Conservation (phyloP, 805 yeast genomes). For the Lipomyces spencermartinsiae region DNA sequence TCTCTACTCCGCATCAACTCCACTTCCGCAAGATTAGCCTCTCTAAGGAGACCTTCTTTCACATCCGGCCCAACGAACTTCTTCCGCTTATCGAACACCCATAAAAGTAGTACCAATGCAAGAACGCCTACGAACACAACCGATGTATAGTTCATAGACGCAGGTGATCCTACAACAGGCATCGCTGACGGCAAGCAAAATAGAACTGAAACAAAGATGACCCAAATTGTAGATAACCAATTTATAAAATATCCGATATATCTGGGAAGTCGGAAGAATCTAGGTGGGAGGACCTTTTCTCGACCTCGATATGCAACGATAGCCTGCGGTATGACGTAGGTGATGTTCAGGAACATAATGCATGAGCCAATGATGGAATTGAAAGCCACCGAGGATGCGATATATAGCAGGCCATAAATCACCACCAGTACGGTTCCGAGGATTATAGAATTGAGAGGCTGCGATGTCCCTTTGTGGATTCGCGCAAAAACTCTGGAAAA, state of each 20-base stretch:
- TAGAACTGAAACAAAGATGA: constrained; percentile 55
- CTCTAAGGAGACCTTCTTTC: constrained; percentile 7
- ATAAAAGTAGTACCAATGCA: constrained; percentile 53
- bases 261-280: constrained; percentile 10
- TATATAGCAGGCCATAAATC: constrained; percentile 59
- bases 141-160: constrained; percentile 61
- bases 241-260: constrained; percentile 13
- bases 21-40: constrained; percentile 10
- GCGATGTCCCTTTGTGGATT: constrained; percentile 52
- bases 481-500: constrained; percentile 58
- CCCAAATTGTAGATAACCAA: constrained; percentile 50
- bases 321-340: constrained; percentile 59
- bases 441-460: constrained; percentile 64
- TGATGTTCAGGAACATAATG: constrained; percentile 51
- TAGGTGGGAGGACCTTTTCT: constrained; percentile 9
- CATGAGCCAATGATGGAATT: constrained; percentile 56
- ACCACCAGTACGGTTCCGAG: constrained; percentile 54
- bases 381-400: constrained; percentile 72
- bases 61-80: constrained; percentile 56
- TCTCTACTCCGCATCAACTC: background rate
- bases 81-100: constrained; percentile 55
- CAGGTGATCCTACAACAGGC: constrained; percentile 49
- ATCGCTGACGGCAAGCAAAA: constrained; percentile 59
- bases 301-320: constrained; percentile 18
- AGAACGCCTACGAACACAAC: constrained; percentile 54